Evolutionary conservation across 2,329 filamentous ascomycete species (phyloP).

Genomic region (Cercospora sojina): DNA sequence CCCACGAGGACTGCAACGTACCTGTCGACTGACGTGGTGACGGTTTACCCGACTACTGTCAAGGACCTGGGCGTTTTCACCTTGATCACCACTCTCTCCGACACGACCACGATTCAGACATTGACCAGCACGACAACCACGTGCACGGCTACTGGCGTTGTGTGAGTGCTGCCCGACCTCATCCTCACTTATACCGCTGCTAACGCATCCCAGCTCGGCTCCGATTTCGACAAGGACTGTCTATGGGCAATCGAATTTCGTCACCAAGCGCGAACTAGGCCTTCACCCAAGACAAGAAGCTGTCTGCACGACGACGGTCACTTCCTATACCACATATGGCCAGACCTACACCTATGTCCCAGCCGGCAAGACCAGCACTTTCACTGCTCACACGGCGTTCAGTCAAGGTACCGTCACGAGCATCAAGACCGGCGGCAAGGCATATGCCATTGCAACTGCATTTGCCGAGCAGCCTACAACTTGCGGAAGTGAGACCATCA

Average conservation of each 20-base stretch:
- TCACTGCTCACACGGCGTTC: constrained; percentile 33
- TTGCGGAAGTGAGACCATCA: constrained; percentile 30
- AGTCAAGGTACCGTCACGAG: constrained; percentile 34
- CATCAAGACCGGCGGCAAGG: constrained; percentile 34
- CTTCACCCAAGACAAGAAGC: constrained; percentile 26
- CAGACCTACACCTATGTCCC: constrained; percentile 32
- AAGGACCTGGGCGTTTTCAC: constrained; percentile 35
- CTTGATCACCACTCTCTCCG: constrained; percentile 27
- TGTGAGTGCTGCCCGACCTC: constrained; percentile 24
- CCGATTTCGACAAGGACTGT: constrained; percentile 28
- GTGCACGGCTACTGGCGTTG: constrained; percentile 28
- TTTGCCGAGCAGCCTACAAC: constrained; percentile 24
- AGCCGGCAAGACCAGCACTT: constrained; percentile 32
- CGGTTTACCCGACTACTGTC: constrained; percentile 28
- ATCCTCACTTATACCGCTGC: neutral
- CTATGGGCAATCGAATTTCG: constrained; percentile 19
- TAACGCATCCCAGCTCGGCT: constrained; percentile 14
- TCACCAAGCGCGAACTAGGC: constrained; percentile 25
- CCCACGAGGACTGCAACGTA: constrained; percentile 37
- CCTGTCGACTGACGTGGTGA: constrained; percentile 30
- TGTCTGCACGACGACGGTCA: constrained; percentile 33
- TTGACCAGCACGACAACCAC: constrained; percentile 29
- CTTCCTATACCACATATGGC: constrained; percentile 34
- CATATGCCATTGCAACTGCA: constrained; percentile 34
- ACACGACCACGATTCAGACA: constrained; percentile 34